Percentiles rank a stretch among this genome's conserved stretches.
Conservation (phyloP, 31 red algal species). For the Odonthalia washingtoniensis region DNA sequence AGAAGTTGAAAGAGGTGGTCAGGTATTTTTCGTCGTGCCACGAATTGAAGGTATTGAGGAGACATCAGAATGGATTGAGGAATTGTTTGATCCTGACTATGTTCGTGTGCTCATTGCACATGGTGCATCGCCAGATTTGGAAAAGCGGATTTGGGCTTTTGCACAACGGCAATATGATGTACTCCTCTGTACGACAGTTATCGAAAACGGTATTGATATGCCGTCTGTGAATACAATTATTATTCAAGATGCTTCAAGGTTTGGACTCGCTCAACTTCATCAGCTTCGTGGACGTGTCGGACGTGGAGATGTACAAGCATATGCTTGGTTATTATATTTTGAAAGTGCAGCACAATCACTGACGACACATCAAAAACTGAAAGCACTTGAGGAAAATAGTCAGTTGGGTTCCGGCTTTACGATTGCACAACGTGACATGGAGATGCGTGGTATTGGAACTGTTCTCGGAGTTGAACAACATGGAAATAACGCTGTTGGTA, state of each 20-base stretch:
- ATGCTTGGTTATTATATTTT: conserved; percentile 77
- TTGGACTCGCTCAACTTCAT: conserved; percentile 96
- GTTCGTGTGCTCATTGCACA: conserved; percentile 83
- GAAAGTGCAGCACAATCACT: not conserved
- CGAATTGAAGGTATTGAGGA: conserved; percentile 88
- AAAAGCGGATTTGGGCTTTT: conserved; percentile 88
- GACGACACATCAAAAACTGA: conserved; percentile 62
- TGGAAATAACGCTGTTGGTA: conserved; percentile 70
- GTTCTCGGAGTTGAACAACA: conserved; percentile 93
- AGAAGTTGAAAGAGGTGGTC: conserved; percentile 85
- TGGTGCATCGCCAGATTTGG: conserved; percentile 70
- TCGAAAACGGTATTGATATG: conserved; percentile 99
- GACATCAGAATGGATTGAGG: conserved; percentile 63
- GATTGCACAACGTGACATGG: conserved; percentile 96
- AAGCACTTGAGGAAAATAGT: conserved; percentile 73
- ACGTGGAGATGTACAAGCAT: conserved; percentile 83
- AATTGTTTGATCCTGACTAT: conserved; percentile 63
- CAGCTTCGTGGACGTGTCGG: conserved; percentile 99
- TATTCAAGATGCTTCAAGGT: conserved; percentile 77
- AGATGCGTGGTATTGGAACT: conserved; percentile 95
- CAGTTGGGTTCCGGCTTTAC: conserved; percentile 83
- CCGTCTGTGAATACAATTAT: conserved; percentile 96
- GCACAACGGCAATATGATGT: conserved; percentile 78
- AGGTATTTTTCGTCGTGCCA: conserved; percentile 90
- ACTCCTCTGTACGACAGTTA: conserved; percentile 95